Percentiles rank a stretch among this genome's conserved stretches.
phyloP scores from a whole-genome alignment of 1,284 basidiomycete species.

The Mrakiaceae sp. region DNA sequence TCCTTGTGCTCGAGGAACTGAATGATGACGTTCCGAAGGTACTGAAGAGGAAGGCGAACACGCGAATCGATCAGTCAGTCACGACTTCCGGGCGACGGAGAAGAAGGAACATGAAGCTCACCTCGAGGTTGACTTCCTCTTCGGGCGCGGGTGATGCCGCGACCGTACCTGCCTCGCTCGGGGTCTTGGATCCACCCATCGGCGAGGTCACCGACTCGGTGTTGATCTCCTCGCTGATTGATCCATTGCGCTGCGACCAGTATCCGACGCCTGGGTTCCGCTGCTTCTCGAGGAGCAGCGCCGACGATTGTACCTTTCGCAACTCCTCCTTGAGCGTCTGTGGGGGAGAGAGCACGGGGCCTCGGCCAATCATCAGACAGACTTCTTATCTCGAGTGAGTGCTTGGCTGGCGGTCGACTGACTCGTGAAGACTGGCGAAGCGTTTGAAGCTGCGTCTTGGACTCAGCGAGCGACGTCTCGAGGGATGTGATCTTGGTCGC shows the following conservation, averaged over 20 bases:
- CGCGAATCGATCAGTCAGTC: background rate
- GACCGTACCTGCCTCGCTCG: constrained; percentile 5
- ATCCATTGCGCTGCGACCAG: constrained; percentile 44
- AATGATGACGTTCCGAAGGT: constrained; percentile 81
- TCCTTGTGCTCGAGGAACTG: constrained; percentile 86
- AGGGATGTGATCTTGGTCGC: constrained; percentile 28
- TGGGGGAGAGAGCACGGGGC: background rate
- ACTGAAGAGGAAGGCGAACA: constrained; percentile 33
- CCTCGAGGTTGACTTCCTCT: constrained; percentile 84
- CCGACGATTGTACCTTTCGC: constrained; percentile 82
- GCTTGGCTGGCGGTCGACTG: background rate
- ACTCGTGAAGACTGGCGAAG: constrained; percentile 53
- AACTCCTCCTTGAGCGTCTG: constrained; percentile 80
- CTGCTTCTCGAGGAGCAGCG: constrained; percentile 73
- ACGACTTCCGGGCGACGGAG: constrained; percentile 60
- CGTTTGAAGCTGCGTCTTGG: constrained; percentile 25
- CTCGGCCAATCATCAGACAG: too few relatives aligned
- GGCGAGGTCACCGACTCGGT: background rate
- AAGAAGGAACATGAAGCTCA: constrained; percentile 17
- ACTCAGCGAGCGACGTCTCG: constrained; percentile 34
- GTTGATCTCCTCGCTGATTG: constrained; percentile 13
- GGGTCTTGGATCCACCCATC: background rate
- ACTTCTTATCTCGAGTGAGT: too few relatives aligned
- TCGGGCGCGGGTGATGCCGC: constrained; percentile 22
- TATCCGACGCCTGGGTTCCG: constrained; percentile 88